phyloP scores from a whole-genome alignment of 495 filamentous ascomycete genomes.

The Clavariopsis aquatica region DNA sequence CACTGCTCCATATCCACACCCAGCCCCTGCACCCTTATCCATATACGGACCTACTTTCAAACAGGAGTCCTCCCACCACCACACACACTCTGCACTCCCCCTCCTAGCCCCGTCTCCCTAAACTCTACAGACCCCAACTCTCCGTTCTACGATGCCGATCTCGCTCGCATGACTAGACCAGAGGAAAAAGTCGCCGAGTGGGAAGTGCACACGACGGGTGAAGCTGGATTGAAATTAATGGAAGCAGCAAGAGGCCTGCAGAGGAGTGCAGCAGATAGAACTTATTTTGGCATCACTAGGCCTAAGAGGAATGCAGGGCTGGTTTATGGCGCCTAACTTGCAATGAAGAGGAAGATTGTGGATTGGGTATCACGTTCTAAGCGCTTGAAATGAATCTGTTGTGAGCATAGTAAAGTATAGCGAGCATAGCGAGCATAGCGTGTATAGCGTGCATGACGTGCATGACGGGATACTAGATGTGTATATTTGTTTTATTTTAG shows the following conservation, averaged over 20 bases:
- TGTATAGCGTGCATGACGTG: neutral
- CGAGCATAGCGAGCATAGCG: neutral
- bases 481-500: no score
- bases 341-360: neutral
- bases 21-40: conserved; percentile 39
- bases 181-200: neutral
- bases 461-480: no score
- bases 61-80: conserved; percentile 38
- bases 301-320: neutral
- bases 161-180: neutral
- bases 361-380: no score
- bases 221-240: neutral
- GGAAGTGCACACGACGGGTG: neutral
- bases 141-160: conserved; percentile 16
- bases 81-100: conserved; percentile 35
- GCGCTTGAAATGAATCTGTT: neutral
- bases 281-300: neutral
- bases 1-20: conserved; percentile 40
- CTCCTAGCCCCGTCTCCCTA: conserved; percentile 14
- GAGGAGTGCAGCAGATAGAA: neutral
- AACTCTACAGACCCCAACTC: conserved; percentile 26
- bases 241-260: neutral
- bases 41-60: conserved; percentile 42
- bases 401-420: neutral
- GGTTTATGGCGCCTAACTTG: neutral